Evolutionary conservation across 2,329 filamentous ascomycete species (phyloP).

Genomic region (Colletotrichum sp.): DNA sequence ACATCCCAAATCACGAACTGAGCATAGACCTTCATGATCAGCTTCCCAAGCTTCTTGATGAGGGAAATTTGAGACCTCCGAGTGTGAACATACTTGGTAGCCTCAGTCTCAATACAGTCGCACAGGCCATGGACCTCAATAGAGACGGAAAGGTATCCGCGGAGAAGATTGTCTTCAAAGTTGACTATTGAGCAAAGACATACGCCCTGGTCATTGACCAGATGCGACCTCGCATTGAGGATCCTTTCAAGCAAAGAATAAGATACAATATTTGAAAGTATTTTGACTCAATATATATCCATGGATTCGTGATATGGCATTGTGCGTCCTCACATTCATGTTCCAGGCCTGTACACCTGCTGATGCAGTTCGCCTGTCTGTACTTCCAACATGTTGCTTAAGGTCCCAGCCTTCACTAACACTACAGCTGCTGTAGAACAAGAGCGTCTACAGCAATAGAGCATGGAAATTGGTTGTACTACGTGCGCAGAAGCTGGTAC

Average conservation of each 20-base stretch:
- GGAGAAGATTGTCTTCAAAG: background rate
- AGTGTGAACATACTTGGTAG: background rate
- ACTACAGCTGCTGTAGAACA: background rate
- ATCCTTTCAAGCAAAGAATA: rapidly evolving
- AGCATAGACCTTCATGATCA: background rate
- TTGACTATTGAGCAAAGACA: background rate
- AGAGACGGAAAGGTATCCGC: background rate
- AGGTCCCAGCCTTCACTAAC: background rate
- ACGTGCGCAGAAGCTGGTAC: background rate
- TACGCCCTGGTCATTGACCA: rapidly evolving
- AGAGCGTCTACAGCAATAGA: background rate
- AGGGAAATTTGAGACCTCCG: background rate
- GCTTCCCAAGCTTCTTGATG: background rate
- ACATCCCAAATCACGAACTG: background rate
- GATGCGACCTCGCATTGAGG: background rate
- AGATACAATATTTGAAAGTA: rapidly evolving
- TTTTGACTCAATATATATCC: background rate
- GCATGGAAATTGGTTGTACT: rapidly evolving
- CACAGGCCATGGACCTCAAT: background rate
- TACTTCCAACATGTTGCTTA: background rate
- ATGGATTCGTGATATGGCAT: rapidly evolving
- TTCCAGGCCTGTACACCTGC: background rate
- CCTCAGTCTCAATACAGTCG: background rate
- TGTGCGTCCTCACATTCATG: background rate
- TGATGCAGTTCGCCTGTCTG: background rate